Base-by-base conservation (phyloP, 768 basidiomycete species). In the Collybia mongolica region DNA sequence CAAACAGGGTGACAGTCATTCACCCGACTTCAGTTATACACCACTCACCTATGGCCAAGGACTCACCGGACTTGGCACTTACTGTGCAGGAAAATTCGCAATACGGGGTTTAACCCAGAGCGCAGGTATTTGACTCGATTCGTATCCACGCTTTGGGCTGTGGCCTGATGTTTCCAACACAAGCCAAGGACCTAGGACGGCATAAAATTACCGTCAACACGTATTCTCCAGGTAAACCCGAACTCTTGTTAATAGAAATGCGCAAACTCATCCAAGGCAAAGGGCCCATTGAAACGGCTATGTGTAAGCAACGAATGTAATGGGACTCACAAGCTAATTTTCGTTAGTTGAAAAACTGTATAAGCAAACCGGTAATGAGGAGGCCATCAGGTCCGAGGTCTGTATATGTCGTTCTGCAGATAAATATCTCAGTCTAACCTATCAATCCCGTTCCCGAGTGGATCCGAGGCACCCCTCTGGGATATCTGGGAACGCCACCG, bases 171-270 rank as follows among this genome's bases (percentile, higher is more conserved):
- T 40, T 32, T 32, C 3, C 11, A 14, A 8, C 19, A 6, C 15
- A 36, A 75, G 73, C 74, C 0, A 35, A 58, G 17, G 73, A 76
- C 53, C 57, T 74, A 3, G 73, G 63, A 6, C 54, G 53, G 22
- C 53, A 75, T 48, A 59, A 59, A 5, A 77, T 76, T 29, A 75
- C 70, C 1, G 73, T 74, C 15, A 77, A 77, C 32, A 67, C 71
- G 1, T 74, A 75, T 44, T 68, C 71, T 7, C 71, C 71, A 15
- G 70, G 73, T 32, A 12, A 32, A 9, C 32, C 14, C 3, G 11
- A 32, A 14, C 5, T 14, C 5, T 2, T 2, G 11, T 32, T 32
- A 32, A 11, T 9, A 9, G 26, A 28, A n/a, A n/a, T n/a, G 26
- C 26, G 5, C 26, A 5, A 28, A 28, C 5, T 5, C 9, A 28